A percentile compares a stretch with the other conserved stretches of the same genome.
Evolutionary conservation across 2,329 filamentous ascomycete genomes (phyloP).

Genomic region (Coniochaeta sp.): DNA sequence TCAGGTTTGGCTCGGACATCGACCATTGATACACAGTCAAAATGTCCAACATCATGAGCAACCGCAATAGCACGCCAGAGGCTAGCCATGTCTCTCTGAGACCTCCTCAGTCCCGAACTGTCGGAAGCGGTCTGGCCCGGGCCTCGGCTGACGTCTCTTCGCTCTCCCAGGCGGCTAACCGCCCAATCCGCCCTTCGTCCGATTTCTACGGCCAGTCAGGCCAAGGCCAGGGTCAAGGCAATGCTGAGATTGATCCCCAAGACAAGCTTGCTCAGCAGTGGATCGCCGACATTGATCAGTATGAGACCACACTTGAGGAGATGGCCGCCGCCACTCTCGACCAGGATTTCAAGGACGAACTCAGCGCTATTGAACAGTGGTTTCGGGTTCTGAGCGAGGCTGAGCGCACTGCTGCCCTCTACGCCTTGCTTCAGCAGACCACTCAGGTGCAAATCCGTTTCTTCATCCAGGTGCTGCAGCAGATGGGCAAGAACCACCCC

Average conservation of each 20-base stretch:
- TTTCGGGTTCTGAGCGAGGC: conserved; percentile 96
- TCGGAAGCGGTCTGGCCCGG: conserved; percentile 69
- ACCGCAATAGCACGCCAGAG: conserved; percentile 96
- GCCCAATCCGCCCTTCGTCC: conserved; percentile 85
- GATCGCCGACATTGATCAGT: conserved; percentile 98
- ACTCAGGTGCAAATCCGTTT: conserved; percentile 98
- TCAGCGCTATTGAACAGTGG: conserved; percentile 99
- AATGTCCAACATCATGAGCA: conserved; percentile 67
- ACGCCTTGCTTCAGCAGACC: conserved; percentile 93
- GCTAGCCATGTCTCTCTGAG: conserved; percentile 76
- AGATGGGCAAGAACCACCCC: conserved; percentile 97
- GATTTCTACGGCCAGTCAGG: conserved; percentile 83
- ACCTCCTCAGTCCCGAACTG: conserved; percentile 64
- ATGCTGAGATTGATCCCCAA: conserved; percentile 69
- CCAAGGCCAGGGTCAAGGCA: conserved; percentile 58
- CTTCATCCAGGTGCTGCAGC: conserved; percentile 97
- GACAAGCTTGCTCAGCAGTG: conserved; percentile 96
- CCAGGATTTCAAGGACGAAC: conserved; percentile 98
- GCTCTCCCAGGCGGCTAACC: conserved; percentile 60
- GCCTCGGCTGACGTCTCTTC: conserved; percentile 94
- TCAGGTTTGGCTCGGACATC: conserved; percentile 3
- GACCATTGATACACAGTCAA: conserved; percentile 26
- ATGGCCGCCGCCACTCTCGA: conserved; percentile 98
- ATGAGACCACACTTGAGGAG: conserved; percentile 96
- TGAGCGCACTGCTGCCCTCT: conserved; percentile 89